Evolutionary conservation across 2,329 filamentous ascomycete species (phyloP).

Genomic region (Calonectria pseudoturangicola): DNA sequence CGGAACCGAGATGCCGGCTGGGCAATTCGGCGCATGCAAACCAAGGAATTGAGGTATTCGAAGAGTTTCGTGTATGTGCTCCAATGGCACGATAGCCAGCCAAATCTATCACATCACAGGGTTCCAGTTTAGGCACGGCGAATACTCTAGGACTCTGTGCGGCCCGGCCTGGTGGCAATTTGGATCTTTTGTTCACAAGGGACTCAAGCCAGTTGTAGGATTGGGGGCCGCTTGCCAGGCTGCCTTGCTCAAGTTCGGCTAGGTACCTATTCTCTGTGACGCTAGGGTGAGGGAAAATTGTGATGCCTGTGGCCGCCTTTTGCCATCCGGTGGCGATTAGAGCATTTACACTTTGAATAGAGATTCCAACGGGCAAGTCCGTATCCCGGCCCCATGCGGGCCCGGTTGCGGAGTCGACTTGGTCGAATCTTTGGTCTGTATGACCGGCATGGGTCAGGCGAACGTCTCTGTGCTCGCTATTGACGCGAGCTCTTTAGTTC

Average conservation of each 20-base stretch:
- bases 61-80: slow-evolving; percentile 18
- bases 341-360: slow-evolving; percentile 24
- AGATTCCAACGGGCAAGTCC: slow-evolving; percentile 3
- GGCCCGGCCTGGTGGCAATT: slow-evolving; percentile 1
- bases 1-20: slow-evolving; percentile 23
- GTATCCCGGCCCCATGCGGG: slow-evolving; percentile 4
- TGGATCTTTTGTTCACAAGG: slow-evolving; percentile 36
- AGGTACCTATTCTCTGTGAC: slow-evolving; percentile 6
- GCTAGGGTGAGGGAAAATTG: neutral
- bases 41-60: slow-evolving; percentile 21
- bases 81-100: neutral
- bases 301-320: slow-evolving; percentile 16
- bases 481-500: slow-evolving; percentile 49
- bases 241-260: slow-evolving; percentile 20
- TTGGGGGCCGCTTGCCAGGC: slow-evolving; percentile 37
- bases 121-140: neutral
- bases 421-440: slow-evolving; percentile 20
- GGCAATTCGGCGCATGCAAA: slow-evolving; percentile 10
- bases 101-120: slow-evolving; percentile 3
- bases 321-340: slow-evolving; percentile 1
- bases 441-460: slow-evolving; percentile 33
- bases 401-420: slow-evolving; percentile 22
- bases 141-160: slow-evolving; percentile 16
- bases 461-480: slow-evolving; percentile 22
- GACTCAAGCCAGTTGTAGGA: slow-evolving; percentile 12